Conservation (phyloP, 768 basidiomycete species). For the Harrya chromipes region DNA sequence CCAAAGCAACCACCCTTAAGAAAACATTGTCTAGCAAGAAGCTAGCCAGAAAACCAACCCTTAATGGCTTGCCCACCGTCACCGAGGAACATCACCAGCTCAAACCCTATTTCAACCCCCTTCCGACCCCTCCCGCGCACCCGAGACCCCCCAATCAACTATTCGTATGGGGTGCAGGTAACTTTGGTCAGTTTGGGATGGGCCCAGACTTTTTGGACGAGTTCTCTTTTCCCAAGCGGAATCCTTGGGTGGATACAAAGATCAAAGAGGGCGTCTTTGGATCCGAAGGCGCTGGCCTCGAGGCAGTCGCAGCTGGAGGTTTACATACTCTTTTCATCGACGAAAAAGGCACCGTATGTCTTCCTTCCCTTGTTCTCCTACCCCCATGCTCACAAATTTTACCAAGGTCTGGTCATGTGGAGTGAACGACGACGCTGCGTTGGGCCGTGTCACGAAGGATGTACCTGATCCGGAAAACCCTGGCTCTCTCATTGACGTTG, state of each 20-base stretch:
- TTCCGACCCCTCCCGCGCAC: slow-evolving; percentile 57
- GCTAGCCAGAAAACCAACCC: slow-evolving; percentile 29
- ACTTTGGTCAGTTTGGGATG: slow-evolving; percentile 94
- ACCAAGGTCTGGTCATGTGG: slow-evolving; percentile 80
- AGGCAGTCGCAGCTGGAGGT: slow-evolving; percentile 78
- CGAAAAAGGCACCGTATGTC: slow-evolving; percentile 82
- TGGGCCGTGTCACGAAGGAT: slow-evolving; percentile 72
- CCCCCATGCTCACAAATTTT: slow-evolving; percentile 4
- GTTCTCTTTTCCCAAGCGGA: slow-evolving; percentile 71
- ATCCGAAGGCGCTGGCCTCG: slow-evolving; percentile 71
- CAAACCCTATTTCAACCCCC: slow-evolving; percentile 62
- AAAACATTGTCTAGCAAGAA: slow-evolving; percentile 24
- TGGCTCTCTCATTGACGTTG: slow-evolving; percentile 52
- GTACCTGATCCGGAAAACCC: slow-evolving; percentile 59
- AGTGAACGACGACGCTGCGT: slow-evolving; percentile 84
- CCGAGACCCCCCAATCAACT: slow-evolving; percentile 65
- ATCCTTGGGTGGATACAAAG: slow-evolving; percentile 72
- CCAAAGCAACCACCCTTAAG: slow-evolving; percentile 25
- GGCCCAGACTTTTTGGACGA: slow-evolving; percentile 74
- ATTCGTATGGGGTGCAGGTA: slow-evolving; percentile 89
- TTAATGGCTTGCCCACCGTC: slow-evolving; percentile 29
- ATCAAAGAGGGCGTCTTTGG: slow-evolving; percentile 73
- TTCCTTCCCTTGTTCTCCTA: slow-evolving; percentile 1
- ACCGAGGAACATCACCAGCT: slow-evolving; percentile 37
- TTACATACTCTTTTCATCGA: slow-evolving; percentile 89